Evolutionary conservation across 371 early-diverging fungal species (phyloP), one percentile per base, ranked within the genome.

Genomic region (Lichtheimia ornata): DNA sequence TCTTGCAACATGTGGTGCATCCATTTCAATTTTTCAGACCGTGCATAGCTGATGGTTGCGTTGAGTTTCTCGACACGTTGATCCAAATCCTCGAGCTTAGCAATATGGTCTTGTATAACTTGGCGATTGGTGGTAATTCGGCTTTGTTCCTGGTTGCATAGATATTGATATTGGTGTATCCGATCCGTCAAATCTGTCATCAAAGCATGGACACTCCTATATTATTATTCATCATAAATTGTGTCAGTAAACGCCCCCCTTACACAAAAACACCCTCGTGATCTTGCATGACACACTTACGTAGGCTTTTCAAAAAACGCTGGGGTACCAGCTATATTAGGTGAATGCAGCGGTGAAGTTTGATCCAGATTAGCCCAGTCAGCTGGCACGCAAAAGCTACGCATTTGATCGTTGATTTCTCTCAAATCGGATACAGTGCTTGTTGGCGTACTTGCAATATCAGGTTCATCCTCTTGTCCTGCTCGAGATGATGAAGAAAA

Each of bases 41-140:
- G 51, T 41, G 60, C 60, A 18, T 45, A n/a, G 13, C 22, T 52
- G 15, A 63, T 57, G 13, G 43, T 52, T 40, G 44, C 49, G 17
- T 63, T 63, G 2, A 58, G 55, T 28, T 58, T 44, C 40, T 66
- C 57, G 3, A 63, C 63, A 22, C 58, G 47, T 43, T 42, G 44
- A 53, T 63, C 63, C 53, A 63, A 25, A 22, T 50, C 35, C 44
- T 58, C 50, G 17, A 63, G 25, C 11, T 58, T 63, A 2, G n/a
- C 18, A 28, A 63, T 24, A 12, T 52, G 50, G 5, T 63, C 63
- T n/a, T 56, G 27, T 12, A 63, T 63, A 22, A 6, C 58, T 27
- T 43, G 57, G 18, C 45, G 63, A 53, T 52, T 57, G 2, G 47
- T 3, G 17, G 52, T 53, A 9, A 63, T 63, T 13, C 63, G 43